These are phyloP conservation scores for Lipomyces chichibuensis DNA, from an alignment of 805 yeast species.

Conservation along the genomic window DNA sequence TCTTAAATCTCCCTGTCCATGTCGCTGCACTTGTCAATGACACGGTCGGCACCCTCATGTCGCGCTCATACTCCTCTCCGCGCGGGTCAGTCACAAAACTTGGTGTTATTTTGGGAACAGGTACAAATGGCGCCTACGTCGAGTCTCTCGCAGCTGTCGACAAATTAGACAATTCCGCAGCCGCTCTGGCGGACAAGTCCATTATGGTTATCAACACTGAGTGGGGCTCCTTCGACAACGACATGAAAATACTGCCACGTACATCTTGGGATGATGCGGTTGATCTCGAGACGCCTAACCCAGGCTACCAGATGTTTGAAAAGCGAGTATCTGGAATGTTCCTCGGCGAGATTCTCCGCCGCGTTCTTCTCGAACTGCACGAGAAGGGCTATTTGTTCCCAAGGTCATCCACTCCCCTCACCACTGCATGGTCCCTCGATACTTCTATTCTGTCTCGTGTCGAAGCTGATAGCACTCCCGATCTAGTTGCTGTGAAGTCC, in stretches of 20 bases:
- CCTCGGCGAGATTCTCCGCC: constrained; percentile 80
- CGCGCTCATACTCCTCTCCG: constrained; percentile 77
- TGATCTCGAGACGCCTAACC: constrained; percentile 75
- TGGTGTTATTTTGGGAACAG: constrained; percentile 96
- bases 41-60: constrained; percentile 90
- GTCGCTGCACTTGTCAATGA: constrained; percentile 93
- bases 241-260: constrained; percentile 69
- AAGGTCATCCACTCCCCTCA: constrained; percentile 38
- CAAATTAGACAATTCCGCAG: constrained; percentile 61
- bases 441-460: constrained; percentile 84
- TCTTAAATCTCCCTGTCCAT: constrained; percentile 55
- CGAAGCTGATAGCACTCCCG: constrained; percentile 80
- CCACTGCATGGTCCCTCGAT: constrained; percentile 76
- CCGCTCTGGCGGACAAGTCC: constrained; percentile 8
- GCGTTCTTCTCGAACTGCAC: constrained; percentile 66
- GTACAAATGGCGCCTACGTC: constrained; percentile 94
- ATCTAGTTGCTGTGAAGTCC: constrained; percentile 50
- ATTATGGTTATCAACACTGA: constrained; percentile 59
- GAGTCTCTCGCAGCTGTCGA: constrained; percentile 74
- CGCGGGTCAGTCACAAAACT: constrained; percentile 66
- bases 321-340: constrained; percentile 39
- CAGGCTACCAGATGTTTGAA: constrained; percentile 78
- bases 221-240: constrained; percentile 97
- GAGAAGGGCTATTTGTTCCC: constrained; percentile 58
- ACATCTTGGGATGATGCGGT: constrained; percentile 75